These are phyloP conservation scores for Vickermania ingenoplastis DNA, from an alignment of 208 protist genomes.

Conservation along the genomic window DNA sequence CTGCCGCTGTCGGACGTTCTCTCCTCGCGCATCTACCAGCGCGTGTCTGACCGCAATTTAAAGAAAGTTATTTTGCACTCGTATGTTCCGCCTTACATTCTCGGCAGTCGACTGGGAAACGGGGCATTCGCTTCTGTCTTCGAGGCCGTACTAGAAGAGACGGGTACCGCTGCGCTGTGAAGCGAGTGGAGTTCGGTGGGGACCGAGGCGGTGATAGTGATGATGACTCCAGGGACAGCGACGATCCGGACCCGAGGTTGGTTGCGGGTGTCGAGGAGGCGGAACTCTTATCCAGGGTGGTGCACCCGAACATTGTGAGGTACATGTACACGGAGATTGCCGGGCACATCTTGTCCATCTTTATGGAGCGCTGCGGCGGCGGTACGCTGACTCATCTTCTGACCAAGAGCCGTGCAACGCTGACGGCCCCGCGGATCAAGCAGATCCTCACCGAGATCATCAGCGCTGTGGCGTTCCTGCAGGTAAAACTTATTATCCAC, in stretches of 20 bases:
- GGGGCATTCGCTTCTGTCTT: constrained; percentile 80
- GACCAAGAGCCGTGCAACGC: constrained; percentile 21
- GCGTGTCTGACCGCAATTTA: neutral
- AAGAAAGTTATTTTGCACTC: neutral
- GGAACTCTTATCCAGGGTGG: constrained; percentile 70
- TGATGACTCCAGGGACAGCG: constrained; percentile 13
- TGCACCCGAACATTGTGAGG: constrained; percentile 77
- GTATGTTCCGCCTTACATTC: constrained; percentile 54
- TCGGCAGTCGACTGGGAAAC: constrained; percentile 63
- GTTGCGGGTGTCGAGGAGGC: constrained; percentile 74
- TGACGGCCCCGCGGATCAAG: constrained; percentile 33
- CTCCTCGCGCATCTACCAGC: neutral
- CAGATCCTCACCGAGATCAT: constrained; percentile 55
- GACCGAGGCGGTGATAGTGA: no score
- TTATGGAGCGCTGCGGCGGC: constrained; percentile 86
- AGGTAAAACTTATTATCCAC: constrained; percentile 70
- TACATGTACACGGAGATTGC: constrained; percentile 74
- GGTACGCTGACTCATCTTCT: constrained; percentile 54
- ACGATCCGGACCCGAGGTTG: constrained; percentile 33
- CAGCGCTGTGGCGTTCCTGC: constrained; percentile 57
- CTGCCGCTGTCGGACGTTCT: neutral
- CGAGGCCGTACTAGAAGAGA: constrained; percentile 65
- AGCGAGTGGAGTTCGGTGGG: constrained; percentile 73
- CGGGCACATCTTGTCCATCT: constrained; percentile 80
- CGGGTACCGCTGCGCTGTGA: constrained; percentile 66